Evolutionary conservation across 352 stramenopile genomes (phyloP).

Genomic region (Phytophthora melonis): DNA sequence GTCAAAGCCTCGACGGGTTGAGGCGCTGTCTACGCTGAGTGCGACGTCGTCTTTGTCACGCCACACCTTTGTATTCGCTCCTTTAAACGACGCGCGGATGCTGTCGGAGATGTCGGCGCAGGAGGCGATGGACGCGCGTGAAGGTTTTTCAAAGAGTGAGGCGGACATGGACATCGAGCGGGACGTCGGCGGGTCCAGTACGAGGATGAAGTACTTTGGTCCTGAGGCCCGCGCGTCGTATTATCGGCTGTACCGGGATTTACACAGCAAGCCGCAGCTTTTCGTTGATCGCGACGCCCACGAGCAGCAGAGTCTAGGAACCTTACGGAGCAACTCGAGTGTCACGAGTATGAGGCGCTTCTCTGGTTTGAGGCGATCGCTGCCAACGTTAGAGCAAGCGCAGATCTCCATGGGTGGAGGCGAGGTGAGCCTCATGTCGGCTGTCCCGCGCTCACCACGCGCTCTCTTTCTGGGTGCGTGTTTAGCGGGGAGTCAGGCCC

Average conservation of each 20-base stretch:
- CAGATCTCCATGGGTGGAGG: constrained; percentile 25
- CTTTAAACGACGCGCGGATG: constrained; percentile 49
- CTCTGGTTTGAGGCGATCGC: constrained; percentile 14
- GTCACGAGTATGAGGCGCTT: constrained; percentile 11
- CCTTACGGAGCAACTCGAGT: constrained; percentile 22
- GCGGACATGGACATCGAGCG: constrained; percentile 26
- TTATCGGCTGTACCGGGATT: constrained; percentile 66
- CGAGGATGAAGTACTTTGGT: constrained; percentile 62
- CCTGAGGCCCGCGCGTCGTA: constrained; percentile 48
- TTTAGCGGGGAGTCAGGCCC: constrained; percentile 53
- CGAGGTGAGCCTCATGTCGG: constrained; percentile 17
- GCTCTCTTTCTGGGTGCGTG: constrained; percentile 60
- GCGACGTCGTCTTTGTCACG: constrained; percentile 6
- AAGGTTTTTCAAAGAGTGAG: constrained; percentile 34
- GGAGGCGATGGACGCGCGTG: constrained; percentile 12
- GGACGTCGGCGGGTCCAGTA: constrained; percentile 1
- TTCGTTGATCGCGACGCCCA: constrained; percentile 48
- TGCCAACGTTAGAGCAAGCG: constrained; percentile 25
- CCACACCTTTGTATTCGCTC: constrained; percentile 53
- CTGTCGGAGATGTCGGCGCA: constrained; percentile 40
- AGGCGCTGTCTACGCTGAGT: constrained; percentile 17
- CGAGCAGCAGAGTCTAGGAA: constrained; percentile 23
- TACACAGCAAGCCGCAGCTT: constrained; percentile 67
- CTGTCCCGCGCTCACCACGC: constrained; percentile 55
- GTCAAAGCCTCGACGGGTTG: constrained; percentile 23